Base-by-base conservation (phyloP, 2,329 filamentous ascomycete species). In the Coleophoma crateriformis region DNA sequence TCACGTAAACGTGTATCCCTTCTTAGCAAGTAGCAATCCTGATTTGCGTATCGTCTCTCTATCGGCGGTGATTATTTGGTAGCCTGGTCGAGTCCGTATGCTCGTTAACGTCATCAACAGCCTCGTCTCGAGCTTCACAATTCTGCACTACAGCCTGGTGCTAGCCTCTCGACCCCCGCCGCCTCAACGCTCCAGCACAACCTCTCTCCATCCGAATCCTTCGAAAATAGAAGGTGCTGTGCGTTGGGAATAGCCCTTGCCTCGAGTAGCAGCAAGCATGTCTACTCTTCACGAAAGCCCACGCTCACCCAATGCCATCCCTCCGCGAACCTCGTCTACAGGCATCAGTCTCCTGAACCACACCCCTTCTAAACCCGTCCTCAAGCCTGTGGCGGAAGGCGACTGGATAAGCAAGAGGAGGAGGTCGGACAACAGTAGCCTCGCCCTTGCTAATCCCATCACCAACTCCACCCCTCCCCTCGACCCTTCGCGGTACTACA, bases 321-420 rank as follows among this genome's bases (percentile, higher is more conserved):
- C 88, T 17, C 83, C 84, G 3, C 79, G 87, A 54, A 89, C 84
- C 42, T 90, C 87, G 49, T 88, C 85, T 1, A 82, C 79, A 50
- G 74, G 76, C 55, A 72, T 76, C 54, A 67, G 67, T 33, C 54
- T 60, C 33, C 58, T 59, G 44, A 59, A 55, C 49, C 50, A 55
- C 40, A 50, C 49, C 12, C 43, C 56, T 3, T 52, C 58, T 3
- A 66, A 64, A 46, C 47, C 60, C n/a, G 70, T 76, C 22, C 67
- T 83, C 19, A 73, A 70, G 17, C 73, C 79, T 34, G 74, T 87
- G 20, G 68, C 79, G 19, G 85, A 88, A 63, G 74, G 73, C 49
- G 75, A 83, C 68, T 85, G 79, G 83, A 71, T 82, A 47, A 68
- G 69, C 52, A 71, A 76, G 57, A 49, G 58, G 27, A 58, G 69